Evolutionary conservation across 495 filamentous ascomycete genomes (phyloP).

Genomic region (Penicillium nucicola): DNA sequence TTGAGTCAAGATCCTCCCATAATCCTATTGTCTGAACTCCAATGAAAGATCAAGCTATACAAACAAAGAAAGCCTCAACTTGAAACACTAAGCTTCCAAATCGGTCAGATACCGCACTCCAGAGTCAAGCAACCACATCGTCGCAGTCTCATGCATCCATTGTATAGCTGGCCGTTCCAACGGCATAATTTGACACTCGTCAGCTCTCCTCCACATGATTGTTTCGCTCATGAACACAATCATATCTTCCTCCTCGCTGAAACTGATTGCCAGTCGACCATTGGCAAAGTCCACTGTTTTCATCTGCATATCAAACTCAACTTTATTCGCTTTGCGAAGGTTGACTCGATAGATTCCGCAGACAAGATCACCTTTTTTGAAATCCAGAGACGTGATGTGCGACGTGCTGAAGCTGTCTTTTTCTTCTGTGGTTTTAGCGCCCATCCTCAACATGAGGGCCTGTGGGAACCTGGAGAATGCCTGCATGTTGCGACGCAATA

Average conservation of each 20-base stretch:
- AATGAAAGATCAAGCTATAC: background rate
- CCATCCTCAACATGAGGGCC: constrained; percentile 22
- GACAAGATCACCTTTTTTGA: constrained; percentile 30
- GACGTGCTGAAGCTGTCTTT: constrained; percentile 20
- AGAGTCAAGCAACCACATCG: constrained; percentile 41
- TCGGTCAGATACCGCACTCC: constrained; percentile 33
- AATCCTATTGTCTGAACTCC: background rate
- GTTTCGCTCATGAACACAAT: constrained; percentile 33
- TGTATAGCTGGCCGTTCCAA: constrained; percentile 24
- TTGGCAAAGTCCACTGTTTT: constrained; percentile 16
- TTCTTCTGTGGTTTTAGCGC: constrained; percentile 9
- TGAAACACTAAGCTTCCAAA: constrained; percentile 6
- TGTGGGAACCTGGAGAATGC: constrained; percentile 31
- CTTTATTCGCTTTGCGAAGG: constrained; percentile 19
- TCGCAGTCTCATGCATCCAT: constrained; percentile 35
- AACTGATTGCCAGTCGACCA: constrained; percentile 29
- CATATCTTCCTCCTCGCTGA: constrained; percentile 7
- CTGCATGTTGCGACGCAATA: constrained; percentile 36
- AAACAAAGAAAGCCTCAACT: background rate
- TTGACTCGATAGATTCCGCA: constrained; percentile 33
- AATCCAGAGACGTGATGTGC: constrained; percentile 26
- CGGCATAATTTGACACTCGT: constrained; percentile 22
- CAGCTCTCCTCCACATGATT: constrained; percentile 31
- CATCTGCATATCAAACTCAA: constrained; percentile 31
- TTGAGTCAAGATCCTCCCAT: too few species aligned